phyloP scores from a whole-genome alignment of 179 eudicot species.

The Gypsophila paniculata region DNA sequence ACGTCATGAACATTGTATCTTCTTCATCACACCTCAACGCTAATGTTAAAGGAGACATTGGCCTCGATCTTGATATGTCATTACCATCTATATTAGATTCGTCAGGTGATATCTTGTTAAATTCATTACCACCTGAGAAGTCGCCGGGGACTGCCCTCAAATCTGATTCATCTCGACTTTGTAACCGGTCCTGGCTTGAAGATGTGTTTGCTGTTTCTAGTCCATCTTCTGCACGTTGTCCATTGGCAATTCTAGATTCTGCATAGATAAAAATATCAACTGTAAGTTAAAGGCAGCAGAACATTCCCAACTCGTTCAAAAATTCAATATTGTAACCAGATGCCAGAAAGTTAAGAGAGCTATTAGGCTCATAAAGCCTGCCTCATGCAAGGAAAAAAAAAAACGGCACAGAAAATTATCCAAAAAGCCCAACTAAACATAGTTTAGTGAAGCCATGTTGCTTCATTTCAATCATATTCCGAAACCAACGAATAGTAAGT shows the following conservation, averaged over 20 bases:
- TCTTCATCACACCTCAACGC: constrained; percentile 95
- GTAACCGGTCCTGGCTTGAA: constrained; percentile 38
- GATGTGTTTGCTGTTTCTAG: constrained; percentile 42
- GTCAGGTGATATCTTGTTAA: constrained; percentile 42
- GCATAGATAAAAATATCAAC: constrained; percentile 16
- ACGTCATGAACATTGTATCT: constrained; percentile 57
- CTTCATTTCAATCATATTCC: background rate
- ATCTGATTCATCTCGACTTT: constrained; percentile 34
- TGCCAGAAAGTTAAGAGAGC: constrained; percentile 6
- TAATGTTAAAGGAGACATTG: constrained; percentile 92
- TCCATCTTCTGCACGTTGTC: constrained; percentile 38
- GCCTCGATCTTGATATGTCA: constrained; percentile 52
- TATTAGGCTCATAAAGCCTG: constrained; percentile 2
- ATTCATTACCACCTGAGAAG: constrained; percentile 36
- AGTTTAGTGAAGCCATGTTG: background rate
- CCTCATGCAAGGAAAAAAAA: background rate
- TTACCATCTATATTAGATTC: constrained; percentile 50
- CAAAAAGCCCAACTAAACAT: background rate
- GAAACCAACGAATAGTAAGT: background rate
- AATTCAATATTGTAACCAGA: background rate
- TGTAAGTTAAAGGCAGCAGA: constrained; percentile 7
- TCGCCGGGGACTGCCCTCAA: constrained; percentile 33
- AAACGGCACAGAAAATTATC: background rate
- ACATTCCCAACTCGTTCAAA: background rate
- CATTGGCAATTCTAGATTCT: constrained; percentile 44